A percentile compares a stretch with the other conserved stretches of the same genome.
These are phyloP conservation scores for Termitomyces sp. DNA, from an alignment of 768 basidiomycete genomes.

Conservation along the genomic window DNA sequence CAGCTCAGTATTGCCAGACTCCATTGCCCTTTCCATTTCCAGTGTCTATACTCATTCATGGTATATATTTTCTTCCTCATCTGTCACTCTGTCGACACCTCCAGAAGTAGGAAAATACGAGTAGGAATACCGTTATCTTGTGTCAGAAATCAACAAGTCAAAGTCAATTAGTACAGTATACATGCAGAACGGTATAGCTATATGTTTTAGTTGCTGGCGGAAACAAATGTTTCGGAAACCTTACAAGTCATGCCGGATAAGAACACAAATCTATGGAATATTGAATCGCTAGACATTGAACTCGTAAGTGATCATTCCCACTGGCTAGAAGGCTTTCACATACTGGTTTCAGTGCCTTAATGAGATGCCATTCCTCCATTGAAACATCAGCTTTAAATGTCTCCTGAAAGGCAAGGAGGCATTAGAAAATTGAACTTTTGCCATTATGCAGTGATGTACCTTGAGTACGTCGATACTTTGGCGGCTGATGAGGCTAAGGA, in stretches of 20 bases:
- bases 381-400: constrained; percentile 87
- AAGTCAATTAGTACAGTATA: no score
- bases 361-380: constrained; percentile 90
- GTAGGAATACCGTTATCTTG: no score
- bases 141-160: no score
- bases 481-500: constrained; percentile 85
- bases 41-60: no score
- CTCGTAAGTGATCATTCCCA: not conserved
- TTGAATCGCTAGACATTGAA: constrained; percentile 22
- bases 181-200: no score
- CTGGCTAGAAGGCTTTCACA: constrained; percentile 16
- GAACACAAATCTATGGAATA: constrained; percentile 16
- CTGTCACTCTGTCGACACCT: no score
- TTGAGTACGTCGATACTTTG: constrained; percentile 95
- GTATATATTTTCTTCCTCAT: no score
- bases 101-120: no score
- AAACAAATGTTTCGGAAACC: no score
- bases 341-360: constrained; percentile 81
- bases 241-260: not conserved
- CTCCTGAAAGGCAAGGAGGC: constrained; percentile 36
- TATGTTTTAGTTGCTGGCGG: no score
- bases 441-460: constrained; percentile 33
- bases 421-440: not conserved
- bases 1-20: no score
- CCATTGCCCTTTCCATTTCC: no score